A percentile compares a stretch with the other conserved stretches of the same genome.
Conservation (phyloP, 2,329 filamentous ascomycete genomes). For the Gremmenia infestans region DNA sequence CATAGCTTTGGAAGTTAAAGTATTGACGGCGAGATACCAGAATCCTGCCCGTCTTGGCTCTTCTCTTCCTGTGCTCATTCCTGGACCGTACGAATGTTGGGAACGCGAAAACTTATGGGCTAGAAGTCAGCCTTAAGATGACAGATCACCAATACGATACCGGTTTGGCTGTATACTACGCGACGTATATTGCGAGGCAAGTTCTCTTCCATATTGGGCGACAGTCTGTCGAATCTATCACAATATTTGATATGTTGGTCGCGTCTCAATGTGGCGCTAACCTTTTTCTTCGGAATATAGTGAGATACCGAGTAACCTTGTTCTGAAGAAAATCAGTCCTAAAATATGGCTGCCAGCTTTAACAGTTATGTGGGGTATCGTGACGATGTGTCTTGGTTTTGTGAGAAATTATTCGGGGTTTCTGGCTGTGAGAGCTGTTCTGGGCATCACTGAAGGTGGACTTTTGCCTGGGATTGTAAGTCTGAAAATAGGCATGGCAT, state of each 20-base stretch:
- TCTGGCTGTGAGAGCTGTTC: constrained; percentile 53
- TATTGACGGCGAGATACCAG: constrained; percentile 31
- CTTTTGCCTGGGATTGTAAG: constrained; percentile 59
- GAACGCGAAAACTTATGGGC: constrained; percentile 61
- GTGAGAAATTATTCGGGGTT: constrained; percentile 43
- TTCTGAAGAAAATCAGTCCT: constrained; percentile 48
- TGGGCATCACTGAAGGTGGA: constrained; percentile 61
- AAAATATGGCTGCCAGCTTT: constrained; percentile 62
- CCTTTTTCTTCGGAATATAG: constrained; percentile 8
- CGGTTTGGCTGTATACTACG: constrained; percentile 60
- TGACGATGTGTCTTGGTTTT: constrained; percentile 57
- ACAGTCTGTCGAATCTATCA: background rate
- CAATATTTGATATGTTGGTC: background rate
- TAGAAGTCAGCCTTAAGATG: constrained; percentile 54
- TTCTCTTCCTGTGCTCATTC: constrained; percentile 62
- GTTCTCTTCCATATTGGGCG: constrained; percentile 8
- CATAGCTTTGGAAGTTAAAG: background rate
- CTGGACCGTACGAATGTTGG: constrained; percentile 69
- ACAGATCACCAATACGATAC: constrained; percentile 58
- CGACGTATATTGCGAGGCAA: constrained; percentile 56
- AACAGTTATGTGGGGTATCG: constrained; percentile 60
- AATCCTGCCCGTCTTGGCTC: constrained; percentile 56
- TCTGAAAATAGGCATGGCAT: background rate
- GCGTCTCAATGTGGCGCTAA: background rate
- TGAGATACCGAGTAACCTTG: constrained; percentile 53